Evolutionary conservation across 192 early-diverging fungal species (phyloP).

Genomic region (Backusella morwellensis): DNA sequence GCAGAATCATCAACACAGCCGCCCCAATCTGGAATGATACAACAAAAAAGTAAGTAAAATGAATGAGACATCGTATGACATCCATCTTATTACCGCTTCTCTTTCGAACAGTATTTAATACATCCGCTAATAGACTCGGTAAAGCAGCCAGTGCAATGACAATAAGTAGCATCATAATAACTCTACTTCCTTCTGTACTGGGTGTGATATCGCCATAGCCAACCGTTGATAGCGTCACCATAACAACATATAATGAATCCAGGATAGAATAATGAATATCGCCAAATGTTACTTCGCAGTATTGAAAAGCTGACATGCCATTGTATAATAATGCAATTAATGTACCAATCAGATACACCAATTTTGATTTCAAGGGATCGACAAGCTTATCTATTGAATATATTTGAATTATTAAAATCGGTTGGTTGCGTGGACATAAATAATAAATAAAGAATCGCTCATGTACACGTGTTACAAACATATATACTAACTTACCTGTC

Average conservation of each 20-base stretch:
- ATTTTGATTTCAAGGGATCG: slow-evolving; percentile 48
- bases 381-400: slow-evolving; percentile 41
- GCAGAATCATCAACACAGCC: slow-evolving; percentile 12
- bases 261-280: slow-evolving; percentile 14
- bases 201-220: slow-evolving; percentile 67
- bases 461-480: background rate
- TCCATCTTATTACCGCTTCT: background rate
- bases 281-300: slow-evolving; percentile 52
- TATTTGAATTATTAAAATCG: background rate
- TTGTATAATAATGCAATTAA: slow-evolving; percentile 55
- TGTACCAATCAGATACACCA: slow-evolving; percentile 50
- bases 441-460: too few species aligned
- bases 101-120: slow-evolving; percentile 37
- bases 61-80: background rate
- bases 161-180: slow-evolving; percentile 57
- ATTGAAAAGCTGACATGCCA: slow-evolving; percentile 57
- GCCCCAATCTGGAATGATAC: background rate
- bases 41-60: background rate
- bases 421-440: background rate
- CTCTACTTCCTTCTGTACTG: slow-evolving; percentile 41
- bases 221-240: slow-evolving; percentile 64
- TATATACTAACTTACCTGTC: slow-evolving; percentile 31
- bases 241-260: slow-evolving; percentile 51
- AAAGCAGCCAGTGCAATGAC: slow-evolving; percentile 51
- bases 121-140: slow-evolving; percentile 47